Conservation (phyloP, 1,284 basidiomycete species). For the Ganoderma meredithae region DNA sequence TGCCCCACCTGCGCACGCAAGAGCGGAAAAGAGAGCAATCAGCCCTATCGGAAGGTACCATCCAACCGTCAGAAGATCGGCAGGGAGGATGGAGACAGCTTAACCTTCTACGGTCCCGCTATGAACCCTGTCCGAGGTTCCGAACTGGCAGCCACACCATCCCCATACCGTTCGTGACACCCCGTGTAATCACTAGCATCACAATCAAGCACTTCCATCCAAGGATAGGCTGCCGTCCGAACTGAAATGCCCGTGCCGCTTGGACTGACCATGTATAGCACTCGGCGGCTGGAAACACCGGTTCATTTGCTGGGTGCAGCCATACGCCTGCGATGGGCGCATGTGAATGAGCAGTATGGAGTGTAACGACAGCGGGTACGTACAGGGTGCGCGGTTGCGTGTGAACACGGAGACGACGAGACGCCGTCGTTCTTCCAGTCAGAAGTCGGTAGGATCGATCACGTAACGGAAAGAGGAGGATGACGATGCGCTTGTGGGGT, state of each 20-base stretch:
- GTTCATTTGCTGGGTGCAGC: constrained; percentile 20
- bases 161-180: constrained; percentile 14
- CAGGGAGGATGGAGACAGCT: constrained; percentile 17
- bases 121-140: background rate
- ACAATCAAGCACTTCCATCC: constrained; percentile 11
- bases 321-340: constrained; percentile 22
- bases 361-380: constrained; percentile 7
- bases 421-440: background rate
- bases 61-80: constrained; percentile 6
- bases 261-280: constrained; percentile 15
- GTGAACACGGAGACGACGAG: constrained; percentile 16
- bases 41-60: constrained; percentile 7
- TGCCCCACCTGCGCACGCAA: background rate
- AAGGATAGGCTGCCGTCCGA: constrained; percentile 11
- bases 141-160: constrained; percentile 12
- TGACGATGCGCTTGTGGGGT: constrained; percentile 17
- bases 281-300: background rate
- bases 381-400: constrained; percentile 24
- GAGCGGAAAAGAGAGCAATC: constrained; percentile 1
- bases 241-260: background rate
- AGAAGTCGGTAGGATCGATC: constrained; percentile 17
- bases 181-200: background rate
- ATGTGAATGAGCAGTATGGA: constrained; percentile 10
- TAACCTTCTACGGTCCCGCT: constrained; percentile 19
- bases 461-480: constrained; percentile 20